phyloP scores from a whole-genome alignment of 495 filamentous ascomycete species.

The Penicillium chermesinum region DNA sequence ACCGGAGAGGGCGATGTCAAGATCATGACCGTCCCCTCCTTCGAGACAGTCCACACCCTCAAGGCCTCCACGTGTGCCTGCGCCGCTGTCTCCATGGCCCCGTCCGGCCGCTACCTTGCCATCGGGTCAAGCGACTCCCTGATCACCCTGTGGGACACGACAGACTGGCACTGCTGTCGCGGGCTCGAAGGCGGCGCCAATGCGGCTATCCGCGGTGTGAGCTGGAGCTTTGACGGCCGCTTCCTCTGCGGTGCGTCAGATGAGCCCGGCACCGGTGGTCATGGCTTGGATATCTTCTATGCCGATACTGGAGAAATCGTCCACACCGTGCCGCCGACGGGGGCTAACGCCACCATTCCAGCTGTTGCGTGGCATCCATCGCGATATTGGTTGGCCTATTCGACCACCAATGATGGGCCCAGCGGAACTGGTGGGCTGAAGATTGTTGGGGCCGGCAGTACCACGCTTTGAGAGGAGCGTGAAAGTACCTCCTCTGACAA shows the following conservation, averaged over 20 bases:
- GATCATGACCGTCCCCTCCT: conserved; percentile 63
- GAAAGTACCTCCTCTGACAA: background rate
- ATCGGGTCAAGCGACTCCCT: conserved; percentile 86
- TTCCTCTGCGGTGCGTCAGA: conserved; percentile 83
- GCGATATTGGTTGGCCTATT: conserved; percentile 84
- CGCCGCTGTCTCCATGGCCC: conserved; percentile 64
- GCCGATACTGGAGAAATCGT: conserved; percentile 84
- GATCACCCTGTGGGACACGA: conserved; percentile 87
- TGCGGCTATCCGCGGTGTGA: conserved; percentile 77
- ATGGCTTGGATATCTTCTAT: conserved; percentile 70
- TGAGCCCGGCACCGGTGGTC: conserved; percentile 48
- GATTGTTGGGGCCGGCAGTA: conserved; percentile 65
- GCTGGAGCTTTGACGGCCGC: conserved; percentile 87
- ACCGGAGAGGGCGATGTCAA: conserved; percentile 78
- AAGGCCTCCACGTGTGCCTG: conserved; percentile 80
- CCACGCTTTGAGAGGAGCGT: conserved; percentile 14
- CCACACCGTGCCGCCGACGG: conserved; percentile 67
- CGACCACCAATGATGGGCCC: conserved; percentile 70
- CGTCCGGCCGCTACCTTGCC: conserved; percentile 74
- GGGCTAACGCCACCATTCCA: conserved; percentile 44
- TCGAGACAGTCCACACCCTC: conserved; percentile 54
- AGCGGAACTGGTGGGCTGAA: conserved; percentile 72
- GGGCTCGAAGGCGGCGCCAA: conserved; percentile 66
- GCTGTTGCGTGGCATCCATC: conserved; percentile 87
- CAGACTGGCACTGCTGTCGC: conserved; percentile 82